Percentiles rank a stretch among this genome's conserved stretches.
These are phyloP conservation scores for Quaeritorhiza haematococci DNA, from an alignment of 371 early-diverging fungal genomes.

Conservation along the genomic window DNA sequence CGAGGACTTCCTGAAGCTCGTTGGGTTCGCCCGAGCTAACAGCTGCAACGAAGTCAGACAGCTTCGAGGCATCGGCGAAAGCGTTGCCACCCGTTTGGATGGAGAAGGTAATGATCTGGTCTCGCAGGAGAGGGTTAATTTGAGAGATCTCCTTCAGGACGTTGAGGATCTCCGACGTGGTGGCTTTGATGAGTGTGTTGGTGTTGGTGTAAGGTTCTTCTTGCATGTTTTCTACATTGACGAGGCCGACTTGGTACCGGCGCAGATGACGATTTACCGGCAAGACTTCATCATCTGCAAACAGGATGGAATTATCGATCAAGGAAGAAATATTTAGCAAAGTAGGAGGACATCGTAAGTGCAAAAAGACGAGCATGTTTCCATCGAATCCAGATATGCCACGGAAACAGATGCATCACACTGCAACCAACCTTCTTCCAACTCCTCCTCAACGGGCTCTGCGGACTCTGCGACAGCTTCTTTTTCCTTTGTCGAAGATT, in stretches of 20 bases:
- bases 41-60: slow-evolving; percentile 96
- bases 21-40: slow-evolving; percentile 77
- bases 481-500: slow-evolving; percentile 5
- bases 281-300: neutral
- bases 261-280: slow-evolving; percentile 38
- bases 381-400: too few species aligned
- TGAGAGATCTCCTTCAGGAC: slow-evolving; percentile 92
- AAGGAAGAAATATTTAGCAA: neutral
- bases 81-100: slow-evolving; percentile 94
- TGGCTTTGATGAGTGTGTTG: slow-evolving; percentile 81
- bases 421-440: slow-evolving; percentile 9
- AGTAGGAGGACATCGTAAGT: too few species aligned
- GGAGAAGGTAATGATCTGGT: slow-evolving; percentile 93
- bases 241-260: slow-evolving; percentile 60
- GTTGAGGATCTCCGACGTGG: slow-evolving; percentile 92
- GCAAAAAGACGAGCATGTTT: too few species aligned
- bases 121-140: slow-evolving; percentile 89
- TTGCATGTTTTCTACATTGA: slow-evolving; percentile 76
- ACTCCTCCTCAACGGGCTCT: neutral
- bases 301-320: neutral
- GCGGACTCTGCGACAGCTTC: slow-evolving; percentile 10
- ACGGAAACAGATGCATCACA: too few species aligned
- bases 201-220: slow-evolving; percentile 82
- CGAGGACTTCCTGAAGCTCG: slow-evolving; percentile 91
- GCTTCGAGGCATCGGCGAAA: slow-evolving; percentile 87